Percentiles rank a stretch among this genome's conserved stretches.
phyloP scores from a whole-genome alignment of 2,329 filamentous ascomycete genomes.

The Trichoderma sp. region DNA sequence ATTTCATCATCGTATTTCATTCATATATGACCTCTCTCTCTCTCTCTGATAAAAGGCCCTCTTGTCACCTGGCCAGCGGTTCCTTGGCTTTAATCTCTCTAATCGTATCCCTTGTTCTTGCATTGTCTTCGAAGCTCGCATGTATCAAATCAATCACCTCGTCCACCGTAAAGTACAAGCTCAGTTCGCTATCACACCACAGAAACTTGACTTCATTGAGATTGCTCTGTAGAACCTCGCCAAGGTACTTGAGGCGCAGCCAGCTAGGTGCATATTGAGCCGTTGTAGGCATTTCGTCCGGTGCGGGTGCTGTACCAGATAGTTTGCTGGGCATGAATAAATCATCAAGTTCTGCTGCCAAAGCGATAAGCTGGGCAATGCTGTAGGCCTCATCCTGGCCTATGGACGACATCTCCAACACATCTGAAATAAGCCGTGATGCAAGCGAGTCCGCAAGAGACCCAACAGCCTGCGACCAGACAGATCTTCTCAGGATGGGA shows the following conservation, averaged over 20 bases:
- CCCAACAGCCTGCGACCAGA: constrained; percentile 62
- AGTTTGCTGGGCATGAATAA: constrained; percentile 53
- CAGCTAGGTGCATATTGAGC: constrained; percentile 61
- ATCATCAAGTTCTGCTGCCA: constrained; percentile 57
- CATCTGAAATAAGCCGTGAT: constrained; percentile 58
- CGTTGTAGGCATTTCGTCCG: constrained; percentile 51
- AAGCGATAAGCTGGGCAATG: constrained; percentile 57
- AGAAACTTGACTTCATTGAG: constrained; percentile 61
- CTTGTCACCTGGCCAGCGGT: background rate
- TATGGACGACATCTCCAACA: constrained; percentile 60
- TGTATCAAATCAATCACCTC: constrained; percentile 63
- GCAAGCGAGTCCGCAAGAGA: constrained; percentile 59
- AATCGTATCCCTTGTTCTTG: constrained; percentile 56
- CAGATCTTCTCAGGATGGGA: constrained; percentile 56
- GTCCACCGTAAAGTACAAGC: constrained; percentile 58
- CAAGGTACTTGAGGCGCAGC: constrained; percentile 63
- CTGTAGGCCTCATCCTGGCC: constrained; percentile 63
- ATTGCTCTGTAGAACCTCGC: constrained; percentile 65
- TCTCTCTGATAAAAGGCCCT: background rate
- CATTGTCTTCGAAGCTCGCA: constrained; percentile 64
- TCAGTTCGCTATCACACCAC: constrained; percentile 65
- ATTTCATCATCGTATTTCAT: background rate
- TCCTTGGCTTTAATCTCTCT: constrained; percentile 56
- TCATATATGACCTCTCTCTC: background rate
- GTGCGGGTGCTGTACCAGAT: constrained; percentile 26